Conservation (phyloP, 352 stramenopile genomes). For the Phytophthora crassamura region DNA sequence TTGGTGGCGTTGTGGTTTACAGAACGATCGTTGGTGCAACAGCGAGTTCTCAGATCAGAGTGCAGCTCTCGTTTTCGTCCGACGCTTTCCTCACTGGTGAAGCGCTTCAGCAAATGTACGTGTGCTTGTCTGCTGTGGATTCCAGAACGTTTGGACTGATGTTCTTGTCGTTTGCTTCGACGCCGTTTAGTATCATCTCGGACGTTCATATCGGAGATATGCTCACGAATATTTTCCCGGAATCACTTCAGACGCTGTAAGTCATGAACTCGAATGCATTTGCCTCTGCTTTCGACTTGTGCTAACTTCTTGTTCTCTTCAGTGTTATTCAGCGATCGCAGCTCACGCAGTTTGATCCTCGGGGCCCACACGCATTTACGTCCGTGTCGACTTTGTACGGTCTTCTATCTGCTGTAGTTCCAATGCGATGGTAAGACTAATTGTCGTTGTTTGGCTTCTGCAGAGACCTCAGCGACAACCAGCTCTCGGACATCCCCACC, state of each 20-base stretch:
- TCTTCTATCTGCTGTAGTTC: neutral
- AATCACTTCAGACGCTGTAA: slow-evolving; percentile 63
- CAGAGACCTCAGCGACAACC: slow-evolving; percentile 75
- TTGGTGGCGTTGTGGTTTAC: slow-evolving; percentile 18
- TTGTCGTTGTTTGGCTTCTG: neutral
- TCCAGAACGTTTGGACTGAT: slow-evolving; percentile 1
- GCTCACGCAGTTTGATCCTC: slow-evolving; percentile 68
- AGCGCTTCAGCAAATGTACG: slow-evolving; percentile 60
- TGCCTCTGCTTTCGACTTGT: neutral
- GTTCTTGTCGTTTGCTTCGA: slow-evolving; percentile 1
- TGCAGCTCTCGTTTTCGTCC: slow-evolving; percentile 64
- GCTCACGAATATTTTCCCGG: slow-evolving; percentile 69
- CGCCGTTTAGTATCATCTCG: slow-evolving; percentile 47
- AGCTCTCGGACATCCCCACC: slow-evolving; percentile 63
- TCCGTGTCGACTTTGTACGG: slow-evolving; percentile 67
- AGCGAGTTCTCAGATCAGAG: slow-evolving; percentile 48
- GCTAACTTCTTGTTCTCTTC: neutral
- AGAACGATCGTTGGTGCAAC: slow-evolving; percentile 70
- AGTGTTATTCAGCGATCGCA: slow-evolving; percentile 72
- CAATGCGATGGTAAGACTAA: slow-evolving; percentile 8
- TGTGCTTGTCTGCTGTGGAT: neutral
- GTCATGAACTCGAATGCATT: too few relatives aligned
- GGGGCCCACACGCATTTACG: slow-evolving; percentile 48
- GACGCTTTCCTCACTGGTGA: slow-evolving; percentile 55
- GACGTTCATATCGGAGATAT: slow-evolving; percentile 71